Base-by-base conservation (phyloP, 257 asterid genomes). In the Avicennia marina region DNA sequence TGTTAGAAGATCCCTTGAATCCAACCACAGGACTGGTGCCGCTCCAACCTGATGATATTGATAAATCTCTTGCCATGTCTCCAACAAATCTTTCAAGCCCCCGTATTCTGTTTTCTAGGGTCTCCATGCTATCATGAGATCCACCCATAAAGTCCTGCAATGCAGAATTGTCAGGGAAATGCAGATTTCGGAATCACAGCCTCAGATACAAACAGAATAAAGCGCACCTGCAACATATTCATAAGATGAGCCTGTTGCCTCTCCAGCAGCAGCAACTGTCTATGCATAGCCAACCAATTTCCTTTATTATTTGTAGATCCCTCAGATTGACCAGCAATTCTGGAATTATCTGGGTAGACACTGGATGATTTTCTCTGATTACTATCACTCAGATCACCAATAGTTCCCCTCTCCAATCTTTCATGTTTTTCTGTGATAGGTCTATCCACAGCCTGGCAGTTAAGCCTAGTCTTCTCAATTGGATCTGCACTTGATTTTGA, bases 21-120 rank as follows among this genome's bases (percentile, higher is more conserved):
- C 95, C 85, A 63, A 68, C 70, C 69, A 75, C 52, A 63, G 71
- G 53, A 67, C 63, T 63, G 52, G 75, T 39, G 67, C 82, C 94
- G 72, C 95, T 81, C 77, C 95, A 78, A 62, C 91, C 76, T 2
- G 94, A 34, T 53, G 97, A 84, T 66, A 93, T 70, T n/a, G 96
- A 86, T 53, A 93, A 80, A 76, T 86, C 95, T 38, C 84, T 84
- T 50, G 97, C 95, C 99, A 89, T 89, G 72, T 86, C 96, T 69
- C 86, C 99, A 33, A 93, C 95, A 18, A 93, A 87, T 78, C 99
- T 82, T 84, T 93, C 99, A 22, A 93, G 96, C 48, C 99, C 96
- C 38, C 91, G 73, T 9, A 93, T 97, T 72, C 99, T 82, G 63
- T 81, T 83, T 73, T 89, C 99, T 11, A 93, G 83, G 50, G 99